Evolutionary conservation across 2,329 filamentous ascomycete genomes (phyloP), one percentile per base, ranked within the genome.

Genomic region (Dryadomyces quercus-mongolicae): DNA sequence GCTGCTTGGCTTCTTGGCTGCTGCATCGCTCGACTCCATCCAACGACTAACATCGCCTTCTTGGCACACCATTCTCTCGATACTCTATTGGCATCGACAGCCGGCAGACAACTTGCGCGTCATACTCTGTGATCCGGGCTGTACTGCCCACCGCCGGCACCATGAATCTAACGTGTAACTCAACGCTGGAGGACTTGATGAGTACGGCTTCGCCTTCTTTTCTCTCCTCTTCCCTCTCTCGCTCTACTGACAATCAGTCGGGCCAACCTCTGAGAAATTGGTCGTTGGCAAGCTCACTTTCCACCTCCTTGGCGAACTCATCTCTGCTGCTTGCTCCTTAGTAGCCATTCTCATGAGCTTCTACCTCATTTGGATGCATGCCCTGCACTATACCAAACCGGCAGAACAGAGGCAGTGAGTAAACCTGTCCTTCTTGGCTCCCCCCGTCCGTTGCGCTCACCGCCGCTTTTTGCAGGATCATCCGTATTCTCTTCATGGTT

Each of bases 401-500:
- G 66, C 70, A 54, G 78, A 82, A 65, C 80, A 83, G 63, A 74
- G 73, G 66, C 78, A 82, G 74, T 77, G 66, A 57, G 72, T 61
- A 57, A 62, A 45, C 8, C 38, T n/a, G 15, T 6, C 20, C 50
- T 3, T n/a, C 25, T 20, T 40, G 21, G 25, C 25, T 31, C 8
- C 25, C 21, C 5, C 9, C n/a, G 12, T 52, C 12, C 21, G 20
- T 34, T 6, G 44, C 20, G 21, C 50, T 52, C 13, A 49, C 55
- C 50, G 8, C 45, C 21, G 16, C 45, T 21, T 20, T 18, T 40
- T 49, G 49, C 61, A 88, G 83, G 65, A 90, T 93, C 63, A 91
- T 94, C 62, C 86, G 89, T 50, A 92, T 95, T 60, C 77, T 95
- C 25, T 84, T 91, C 66, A 92, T 94, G 87, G 80, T 94, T 51